Conservation (phyloP, 139 green algal genomes). For the Desmodesmus armatus region DNA sequence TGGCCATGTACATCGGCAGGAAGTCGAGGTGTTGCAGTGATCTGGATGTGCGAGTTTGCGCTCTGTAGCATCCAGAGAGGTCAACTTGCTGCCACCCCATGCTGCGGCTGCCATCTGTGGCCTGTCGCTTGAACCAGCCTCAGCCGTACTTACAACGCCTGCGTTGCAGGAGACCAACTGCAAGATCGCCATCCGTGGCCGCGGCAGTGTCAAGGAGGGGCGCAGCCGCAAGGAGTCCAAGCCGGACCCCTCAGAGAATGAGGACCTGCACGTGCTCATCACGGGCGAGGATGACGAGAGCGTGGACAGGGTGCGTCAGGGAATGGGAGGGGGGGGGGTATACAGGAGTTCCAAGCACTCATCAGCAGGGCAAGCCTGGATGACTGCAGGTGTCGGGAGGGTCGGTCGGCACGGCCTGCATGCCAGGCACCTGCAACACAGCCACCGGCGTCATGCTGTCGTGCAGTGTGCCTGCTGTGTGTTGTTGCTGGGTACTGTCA, state of each 20-base stretch:
- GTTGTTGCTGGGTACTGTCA: no score
- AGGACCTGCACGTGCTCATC: slow-evolving; percentile 98
- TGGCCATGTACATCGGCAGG: no score
- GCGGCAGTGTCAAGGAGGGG: slow-evolving; percentile 65
- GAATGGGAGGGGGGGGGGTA: not conserved
- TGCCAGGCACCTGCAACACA: not conserved
- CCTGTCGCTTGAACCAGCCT: no score
- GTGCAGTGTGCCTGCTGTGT: not conserved
- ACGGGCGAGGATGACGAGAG: slow-evolving; percentile 87
- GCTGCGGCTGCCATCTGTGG: no score
- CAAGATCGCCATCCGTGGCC: slow-evolving; percentile 93
- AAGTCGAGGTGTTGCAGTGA: no score
- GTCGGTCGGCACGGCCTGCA: not conserved
- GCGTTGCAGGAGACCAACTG: slow-evolving; percentile 91
- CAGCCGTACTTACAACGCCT: no score
- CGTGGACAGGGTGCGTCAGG: slow-evolving; percentile 31
- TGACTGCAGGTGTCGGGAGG: not conserved
- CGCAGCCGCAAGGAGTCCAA: slow-evolving; percentile 78
- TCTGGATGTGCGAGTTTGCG: no score
- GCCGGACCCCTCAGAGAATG: slow-evolving; percentile 91
- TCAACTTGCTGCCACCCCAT: no score
- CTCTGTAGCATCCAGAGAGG: no score
- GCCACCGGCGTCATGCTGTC: not conserved
- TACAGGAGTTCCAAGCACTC: not conserved
- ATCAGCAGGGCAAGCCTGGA: not conserved